Percentiles rank a stretch among this genome's conserved stretches.
These are phyloP conservation scores for Diaporthe sp. DNA, from an alignment of 2,329 filamentous ascomycete species.

Conservation along the genomic window DNA sequence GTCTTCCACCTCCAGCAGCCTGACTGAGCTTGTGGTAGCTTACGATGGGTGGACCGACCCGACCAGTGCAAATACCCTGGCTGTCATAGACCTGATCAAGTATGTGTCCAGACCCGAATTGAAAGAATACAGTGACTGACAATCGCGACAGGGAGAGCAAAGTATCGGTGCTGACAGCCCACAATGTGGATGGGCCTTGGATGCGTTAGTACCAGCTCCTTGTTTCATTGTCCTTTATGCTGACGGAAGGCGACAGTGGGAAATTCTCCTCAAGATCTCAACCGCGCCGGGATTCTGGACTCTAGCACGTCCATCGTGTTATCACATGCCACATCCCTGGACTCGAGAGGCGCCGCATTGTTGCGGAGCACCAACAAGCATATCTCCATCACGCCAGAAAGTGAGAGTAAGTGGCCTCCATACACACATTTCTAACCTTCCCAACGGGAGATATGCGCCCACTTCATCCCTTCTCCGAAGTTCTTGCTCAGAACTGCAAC, in stretches of 20 bases:
- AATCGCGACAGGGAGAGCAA: not conserved
- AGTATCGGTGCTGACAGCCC: not conserved
- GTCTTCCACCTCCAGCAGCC: not conserved
- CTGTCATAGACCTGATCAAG: not conserved
- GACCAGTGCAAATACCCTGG: not conserved
- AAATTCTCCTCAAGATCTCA: slow-evolving; percentile 3
- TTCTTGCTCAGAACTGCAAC: not conserved
- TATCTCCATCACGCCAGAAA: slow-evolving; percentile 70
- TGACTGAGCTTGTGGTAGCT: slow-evolving; percentile 6
- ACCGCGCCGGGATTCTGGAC: slow-evolving; percentile 53
- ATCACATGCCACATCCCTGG: slow-evolving; percentile 64
- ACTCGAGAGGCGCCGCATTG: slow-evolving; percentile 53
- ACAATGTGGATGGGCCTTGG: not conserved
- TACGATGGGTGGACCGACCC: not conserved
- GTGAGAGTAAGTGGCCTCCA: slow-evolving; percentile 54
- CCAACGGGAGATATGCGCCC: not conserved
- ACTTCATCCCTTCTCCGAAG: not conserved
- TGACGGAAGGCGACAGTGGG: not conserved
- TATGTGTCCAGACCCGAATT: not conserved
- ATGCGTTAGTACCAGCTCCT: not conserved
- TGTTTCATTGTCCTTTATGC: not conserved
- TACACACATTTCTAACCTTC: not conserved
- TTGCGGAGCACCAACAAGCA: slow-evolving; percentile 65
- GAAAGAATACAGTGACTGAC: not conserved
- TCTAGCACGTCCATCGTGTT: slow-evolving; percentile 64